Conservation (phyloP, 2,329 filamentous ascomycete genomes). For the Aspergillus sp. region DNA sequence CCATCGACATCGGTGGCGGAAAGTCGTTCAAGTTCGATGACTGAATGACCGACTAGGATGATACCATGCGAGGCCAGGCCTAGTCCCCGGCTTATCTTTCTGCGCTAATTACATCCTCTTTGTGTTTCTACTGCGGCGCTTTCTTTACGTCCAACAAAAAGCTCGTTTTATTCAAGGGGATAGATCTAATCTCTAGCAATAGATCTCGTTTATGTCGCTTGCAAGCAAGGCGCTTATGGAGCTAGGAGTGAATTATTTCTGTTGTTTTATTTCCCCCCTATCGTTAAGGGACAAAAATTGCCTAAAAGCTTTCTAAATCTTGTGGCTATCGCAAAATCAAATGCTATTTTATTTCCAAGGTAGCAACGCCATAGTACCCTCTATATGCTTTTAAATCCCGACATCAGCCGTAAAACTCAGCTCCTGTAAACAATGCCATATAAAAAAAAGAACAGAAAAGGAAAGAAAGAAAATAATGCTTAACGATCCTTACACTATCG, state of each 20-base stretch:
- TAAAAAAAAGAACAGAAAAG: not conserved
- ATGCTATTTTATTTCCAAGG: not conserved
- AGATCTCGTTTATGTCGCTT: conserved; percentile 18
- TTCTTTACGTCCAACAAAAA: not conserved
- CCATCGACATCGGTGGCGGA: conserved; percentile 77
- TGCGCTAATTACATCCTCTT: not conserved
- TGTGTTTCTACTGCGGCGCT: not conserved
- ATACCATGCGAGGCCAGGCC: conserved; percentile 3
- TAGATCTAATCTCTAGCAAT: conserved; percentile 20
- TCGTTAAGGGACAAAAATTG: not conserved
- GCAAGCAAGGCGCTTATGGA: conserved; percentile 33
- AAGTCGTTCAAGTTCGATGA: conserved; percentile 96
- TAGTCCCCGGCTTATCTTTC: not conserved
- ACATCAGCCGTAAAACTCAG: not conserved
- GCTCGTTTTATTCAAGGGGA: conserved; percentile 2
- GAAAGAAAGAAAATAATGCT: not conserved
- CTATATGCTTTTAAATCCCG: not conserved
- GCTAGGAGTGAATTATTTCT: conserved; percentile 17
- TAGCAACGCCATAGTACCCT: not conserved
- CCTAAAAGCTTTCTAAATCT: not conserved
- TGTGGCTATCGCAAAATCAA: not conserved
- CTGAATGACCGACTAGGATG: conserved; percentile 43
- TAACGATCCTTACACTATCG: not conserved
- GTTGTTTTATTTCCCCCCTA: not conserved
- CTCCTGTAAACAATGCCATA: not conserved